phyloP scores from a whole-genome alignment of 2,329 filamentous ascomycete genomes.

The Cadophora sp. region DNA sequence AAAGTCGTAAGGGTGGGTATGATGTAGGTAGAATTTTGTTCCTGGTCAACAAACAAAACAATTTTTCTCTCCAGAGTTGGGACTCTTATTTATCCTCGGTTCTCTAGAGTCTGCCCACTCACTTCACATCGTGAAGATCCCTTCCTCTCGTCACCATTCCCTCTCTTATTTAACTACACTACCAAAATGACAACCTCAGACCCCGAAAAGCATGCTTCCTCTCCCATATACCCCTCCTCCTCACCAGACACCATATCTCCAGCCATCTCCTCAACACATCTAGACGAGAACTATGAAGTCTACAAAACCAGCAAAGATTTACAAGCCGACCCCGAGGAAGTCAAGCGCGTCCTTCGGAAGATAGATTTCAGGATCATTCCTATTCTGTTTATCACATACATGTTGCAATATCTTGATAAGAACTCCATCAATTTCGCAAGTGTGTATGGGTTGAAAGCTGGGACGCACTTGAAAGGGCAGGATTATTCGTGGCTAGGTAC shows the following conservation, averaged over 20 bases:
- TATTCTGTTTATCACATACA: constrained; percentile 61
- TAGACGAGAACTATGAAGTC: constrained; percentile 49
- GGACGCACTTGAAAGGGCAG: constrained; percentile 54
- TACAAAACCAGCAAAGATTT: constrained; percentile 44
- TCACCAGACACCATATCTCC: constrained; percentile 32
- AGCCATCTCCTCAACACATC: constrained; percentile 34
- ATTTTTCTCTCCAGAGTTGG: not conserved
- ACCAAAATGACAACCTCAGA: constrained; percentile 20
- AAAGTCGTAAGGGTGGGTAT: not conserved
- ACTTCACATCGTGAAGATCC: not conserved
- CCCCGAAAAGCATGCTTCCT: constrained; percentile 19
- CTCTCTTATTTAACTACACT: not conserved
- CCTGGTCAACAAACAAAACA: not conserved
- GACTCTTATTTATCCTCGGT: not conserved
- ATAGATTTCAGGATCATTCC: constrained; percentile 59
- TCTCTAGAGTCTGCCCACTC: no score
- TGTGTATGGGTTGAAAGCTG: constrained; percentile 56
- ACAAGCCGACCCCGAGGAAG: constrained; percentile 37
- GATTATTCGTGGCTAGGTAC: constrained; percentile 62
- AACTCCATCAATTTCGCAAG: constrained; percentile 50
- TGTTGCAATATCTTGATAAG: constrained; percentile 59
- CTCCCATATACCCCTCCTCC: not conserved
- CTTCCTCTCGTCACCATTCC: not conserved
- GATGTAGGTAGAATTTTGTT: not conserved
- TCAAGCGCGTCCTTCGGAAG: constrained; percentile 38